Evolutionary conservation across 2,329 filamentous ascomycete species (phyloP).

Genomic region (Bisporella sp.): DNA sequence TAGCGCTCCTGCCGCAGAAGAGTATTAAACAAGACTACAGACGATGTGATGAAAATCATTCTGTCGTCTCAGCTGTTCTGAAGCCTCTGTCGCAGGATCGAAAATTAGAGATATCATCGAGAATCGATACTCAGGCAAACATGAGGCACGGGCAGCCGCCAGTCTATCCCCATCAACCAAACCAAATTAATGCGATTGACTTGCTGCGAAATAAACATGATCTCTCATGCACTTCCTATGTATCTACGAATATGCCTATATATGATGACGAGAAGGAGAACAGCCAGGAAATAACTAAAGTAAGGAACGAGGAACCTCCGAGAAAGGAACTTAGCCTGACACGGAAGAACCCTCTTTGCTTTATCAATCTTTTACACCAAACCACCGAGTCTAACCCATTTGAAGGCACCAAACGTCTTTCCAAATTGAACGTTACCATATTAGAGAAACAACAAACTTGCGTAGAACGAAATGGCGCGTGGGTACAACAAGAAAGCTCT

Average conservation of each 20-base stretch:
- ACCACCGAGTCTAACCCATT: constrained; percentile 21
- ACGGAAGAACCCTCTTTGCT: neutral
- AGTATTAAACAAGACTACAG: too few species aligned
- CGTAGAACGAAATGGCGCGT: constrained; percentile 37
- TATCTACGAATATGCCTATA: neutral
- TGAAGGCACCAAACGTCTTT: constrained; percentile 26
- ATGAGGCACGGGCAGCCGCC: neutral
- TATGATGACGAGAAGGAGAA: constrained; percentile 19
- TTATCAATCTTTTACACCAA: neutral
- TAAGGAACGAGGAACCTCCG: neutral
- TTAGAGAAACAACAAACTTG: constrained; percentile 42
- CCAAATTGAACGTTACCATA: constrained; percentile 36
- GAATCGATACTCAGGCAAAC: neutral
- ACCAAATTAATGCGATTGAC: too few species aligned
- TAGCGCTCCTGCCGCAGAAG: too few species aligned
- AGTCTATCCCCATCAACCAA: neutral
- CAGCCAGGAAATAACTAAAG: constrained; percentile 11
- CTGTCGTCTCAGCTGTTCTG: neutral
- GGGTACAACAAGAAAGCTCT: constrained; percentile 19
- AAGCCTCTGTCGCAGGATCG: neutral
- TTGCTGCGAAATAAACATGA: too few species aligned
- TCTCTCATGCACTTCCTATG: too few species aligned
- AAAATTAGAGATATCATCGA: neutral
- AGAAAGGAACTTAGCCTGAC: neutral
- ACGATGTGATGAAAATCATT: too few species aligned